A percentile compares a stretch with the other conserved stretches of the same genome.
Conservation (phyloP, 768 basidiomycete genomes). For the Rhodotorula diobovata region DNA sequence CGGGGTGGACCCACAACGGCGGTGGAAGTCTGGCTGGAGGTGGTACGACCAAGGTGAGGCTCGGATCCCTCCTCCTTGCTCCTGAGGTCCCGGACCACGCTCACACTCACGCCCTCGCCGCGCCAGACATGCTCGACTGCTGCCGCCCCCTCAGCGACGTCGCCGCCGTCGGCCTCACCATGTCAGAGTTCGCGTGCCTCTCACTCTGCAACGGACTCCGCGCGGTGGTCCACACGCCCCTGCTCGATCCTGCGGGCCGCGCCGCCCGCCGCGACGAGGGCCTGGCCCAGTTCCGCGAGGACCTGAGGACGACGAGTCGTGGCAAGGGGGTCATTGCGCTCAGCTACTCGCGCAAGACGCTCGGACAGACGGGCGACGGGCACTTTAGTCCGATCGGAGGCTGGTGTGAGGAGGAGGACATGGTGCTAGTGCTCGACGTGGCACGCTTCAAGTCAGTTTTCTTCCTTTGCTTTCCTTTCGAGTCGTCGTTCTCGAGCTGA, state of each 20-base stretch:
- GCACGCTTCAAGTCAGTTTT: constrained; percentile 20
- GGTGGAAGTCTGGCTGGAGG: constrained; percentile 39
- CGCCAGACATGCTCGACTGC: constrained; percentile 34
- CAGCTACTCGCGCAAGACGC: constrained; percentile 26
- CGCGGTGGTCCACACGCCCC: background rate
- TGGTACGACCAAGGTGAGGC: constrained; percentile 20
- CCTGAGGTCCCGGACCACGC: background rate
- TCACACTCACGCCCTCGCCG: too few relatives aligned
- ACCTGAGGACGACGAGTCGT: constrained; percentile 2
- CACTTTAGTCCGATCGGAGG: constrained; percentile 37
- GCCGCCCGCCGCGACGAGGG: background rate
- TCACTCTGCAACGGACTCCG: constrained; percentile 38
- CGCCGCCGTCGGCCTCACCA: constrained; percentile 36
- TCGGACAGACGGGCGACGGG: constrained; percentile 42
- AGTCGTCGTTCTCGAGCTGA: background rate
- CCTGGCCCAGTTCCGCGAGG: constrained; percentile 20
- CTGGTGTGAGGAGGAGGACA: constrained; percentile 25
- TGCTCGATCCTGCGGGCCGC: background rate
- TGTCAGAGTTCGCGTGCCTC: constrained; percentile 42
- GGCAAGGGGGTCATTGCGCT: constrained; percentile 32
- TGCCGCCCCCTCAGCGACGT: constrained; percentile 31
- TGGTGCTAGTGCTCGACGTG: constrained; percentile 39
- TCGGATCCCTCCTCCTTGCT: background rate
- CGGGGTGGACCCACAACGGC: constrained; percentile 40
- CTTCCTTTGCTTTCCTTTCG: too few relatives aligned